Base-by-base conservation (phyloP, 2,329 filamentous ascomycete species). In the Chaetomium olivaceum region DNA sequence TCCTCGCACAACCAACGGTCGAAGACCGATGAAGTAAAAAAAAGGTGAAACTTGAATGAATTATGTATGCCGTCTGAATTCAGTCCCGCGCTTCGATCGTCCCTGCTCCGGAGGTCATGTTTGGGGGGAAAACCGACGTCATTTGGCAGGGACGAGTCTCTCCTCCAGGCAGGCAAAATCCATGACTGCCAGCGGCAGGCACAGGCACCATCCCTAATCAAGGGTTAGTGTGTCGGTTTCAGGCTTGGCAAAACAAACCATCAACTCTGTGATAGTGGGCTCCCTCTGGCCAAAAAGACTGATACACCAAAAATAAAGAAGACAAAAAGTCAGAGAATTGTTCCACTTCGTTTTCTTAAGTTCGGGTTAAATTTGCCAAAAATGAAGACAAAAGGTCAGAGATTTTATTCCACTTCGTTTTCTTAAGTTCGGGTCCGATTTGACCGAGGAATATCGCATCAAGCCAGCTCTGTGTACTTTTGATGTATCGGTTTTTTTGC, bases 121-220 rank as follows among this genome's bases (percentile, higher is more conserved):
- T 36, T 36, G 16, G n/a, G 50, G 58, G 43, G 31, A n/a, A 58
- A 43, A 3, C 63, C 63, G 63, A 68, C 63, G 66, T 68, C 66
- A 68, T 64, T 52, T 25, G 58, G 61, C 51, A 61, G 57, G 61
- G 51, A 21, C 31, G 39, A 51, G 21, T 19, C 33, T 36, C 39
- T n/a, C 39, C 29, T 39, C 48, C 57, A 59, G 58, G 58, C 58
- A 60, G 58, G 46, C 58, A 54, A 54, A 52, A 19, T 27, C n/a
- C 19, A 25, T 25, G 29, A 51, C 46, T 21, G 46, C 58, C 46
- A 19, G 27, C 58, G 57, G 57, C 57, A 58, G 57, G 57, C 57
- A 58, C 57, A 58, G 57, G 57, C 57, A 58, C 56, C 39, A 48
- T 57, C 16, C 54, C 54, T n/a, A 25, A 57, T 57, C 31, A 12